Conservation (phyloP, 768 basidiomycete species). For the Grammothele lineata region DNA sequence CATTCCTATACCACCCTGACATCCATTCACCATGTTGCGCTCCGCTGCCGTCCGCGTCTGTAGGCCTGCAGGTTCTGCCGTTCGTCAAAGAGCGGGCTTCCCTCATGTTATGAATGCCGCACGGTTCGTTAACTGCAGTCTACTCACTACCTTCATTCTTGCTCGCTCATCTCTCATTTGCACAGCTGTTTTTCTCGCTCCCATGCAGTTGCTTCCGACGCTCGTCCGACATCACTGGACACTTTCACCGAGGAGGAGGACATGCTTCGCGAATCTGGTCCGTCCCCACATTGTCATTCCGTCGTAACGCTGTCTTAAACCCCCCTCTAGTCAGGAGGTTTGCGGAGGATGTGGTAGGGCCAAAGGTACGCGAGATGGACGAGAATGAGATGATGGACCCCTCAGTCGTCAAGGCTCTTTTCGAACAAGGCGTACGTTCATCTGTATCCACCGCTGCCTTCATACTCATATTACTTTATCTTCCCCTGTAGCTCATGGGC, state of each 20-base stretch:
- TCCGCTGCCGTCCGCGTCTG: constrained; percentile 4
- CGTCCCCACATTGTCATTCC: constrained; percentile 17
- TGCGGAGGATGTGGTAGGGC: constrained; percentile 82
- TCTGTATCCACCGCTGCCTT: neutral
- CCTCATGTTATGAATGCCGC: too few relatives aligned
- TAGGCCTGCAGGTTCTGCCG: neutral
- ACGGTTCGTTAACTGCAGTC: too few relatives aligned
- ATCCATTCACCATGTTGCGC: constrained; percentile 5
- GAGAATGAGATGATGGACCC: constrained; percentile 96
- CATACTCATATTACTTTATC: neutral
- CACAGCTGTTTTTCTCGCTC: constrained; percentile 12
- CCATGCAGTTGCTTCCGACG: constrained; percentile 5
- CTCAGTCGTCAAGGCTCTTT: constrained; percentile 77
- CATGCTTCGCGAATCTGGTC: constrained; percentile 90
- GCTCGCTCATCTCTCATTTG: too few relatives aligned
- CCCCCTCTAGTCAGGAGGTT: constrained; percentile 47
- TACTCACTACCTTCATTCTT: too few relatives aligned
- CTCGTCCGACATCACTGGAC: constrained; percentile 54
- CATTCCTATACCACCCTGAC: too few relatives aligned
- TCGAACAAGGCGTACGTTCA: constrained; percentile 84
- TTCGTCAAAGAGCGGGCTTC: constrained; percentile 2
- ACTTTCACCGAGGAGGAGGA: constrained; percentile 91
- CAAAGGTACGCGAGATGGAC: constrained; percentile 96
- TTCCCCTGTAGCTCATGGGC: constrained; percentile 77
- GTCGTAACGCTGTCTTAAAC: neutral